Percentiles rank a stretch among this genome's conserved stretches.
phyloP scores from a whole-genome alignment of 495 filamentous ascomycete species.

The Talaromyces trachyspermus region DNA sequence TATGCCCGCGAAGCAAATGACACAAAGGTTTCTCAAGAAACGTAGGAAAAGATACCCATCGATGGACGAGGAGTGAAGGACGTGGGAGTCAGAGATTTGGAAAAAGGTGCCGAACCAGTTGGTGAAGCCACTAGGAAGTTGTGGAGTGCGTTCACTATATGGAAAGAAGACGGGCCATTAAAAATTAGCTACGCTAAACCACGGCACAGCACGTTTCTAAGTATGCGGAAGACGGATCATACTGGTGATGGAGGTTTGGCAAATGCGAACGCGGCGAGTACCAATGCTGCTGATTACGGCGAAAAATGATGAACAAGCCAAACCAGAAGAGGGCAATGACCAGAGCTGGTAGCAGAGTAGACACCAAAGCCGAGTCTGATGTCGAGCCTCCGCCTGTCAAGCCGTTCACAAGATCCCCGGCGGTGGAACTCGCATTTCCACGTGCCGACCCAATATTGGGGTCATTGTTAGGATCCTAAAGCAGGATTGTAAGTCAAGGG shows the following conservation, averaged over 20 bases:
- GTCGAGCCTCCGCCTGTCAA: constrained; percentile 27
- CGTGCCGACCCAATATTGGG: constrained; percentile 38
- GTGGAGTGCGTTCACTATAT: constrained; percentile 28
- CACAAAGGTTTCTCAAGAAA: constrained; percentile 63
- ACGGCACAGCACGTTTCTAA: too few relatives aligned
- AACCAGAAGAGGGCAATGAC: constrained; percentile 61
- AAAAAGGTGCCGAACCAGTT: constrained; percentile 59
- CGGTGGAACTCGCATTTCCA: constrained; percentile 32
- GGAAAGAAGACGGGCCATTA: not conserved
- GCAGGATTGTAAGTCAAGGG: not conserved
- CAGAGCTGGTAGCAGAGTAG: constrained; percentile 64
- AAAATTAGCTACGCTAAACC: too few relatives aligned
- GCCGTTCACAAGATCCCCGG: constrained; percentile 23
- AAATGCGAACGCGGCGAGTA: constrained; percentile 82
- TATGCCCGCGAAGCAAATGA: constrained; percentile 66
- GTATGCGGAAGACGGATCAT: constrained; percentile 18
- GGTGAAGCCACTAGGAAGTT: constrained; percentile 41
- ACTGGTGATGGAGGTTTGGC: constrained; percentile 60
- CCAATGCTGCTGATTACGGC: constrained; percentile 61
- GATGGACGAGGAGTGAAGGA: constrained; percentile 59
- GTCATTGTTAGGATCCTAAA: constrained; percentile 32
- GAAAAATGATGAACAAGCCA: constrained; percentile 64
- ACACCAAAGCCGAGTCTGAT: constrained; percentile 50
- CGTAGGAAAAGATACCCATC: constrained; percentile 82
- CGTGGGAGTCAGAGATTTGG: constrained; percentile 50